Percentiles rank a stretch among this genome's conserved stretches.
These are phyloP conservation scores for Codiaeum variegatum DNA, from an alignment of 441 rosid genomes.

Conservation along the genomic window DNA sequence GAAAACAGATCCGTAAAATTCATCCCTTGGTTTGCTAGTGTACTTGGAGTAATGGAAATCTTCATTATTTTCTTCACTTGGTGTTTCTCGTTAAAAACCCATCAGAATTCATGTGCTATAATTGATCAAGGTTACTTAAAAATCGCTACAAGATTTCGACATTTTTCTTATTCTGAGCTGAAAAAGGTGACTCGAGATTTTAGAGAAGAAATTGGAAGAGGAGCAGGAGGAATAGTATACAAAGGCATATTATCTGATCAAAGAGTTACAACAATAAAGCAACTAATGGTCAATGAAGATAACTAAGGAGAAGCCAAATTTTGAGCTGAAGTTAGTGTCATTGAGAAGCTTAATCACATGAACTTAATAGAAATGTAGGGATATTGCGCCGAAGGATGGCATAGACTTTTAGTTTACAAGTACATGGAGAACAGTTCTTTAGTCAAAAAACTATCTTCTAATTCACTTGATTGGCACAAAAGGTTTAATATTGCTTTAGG, in stretches of 20 bases:
- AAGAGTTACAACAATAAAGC: slow-evolving; percentile 18
- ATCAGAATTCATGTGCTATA: background rate
- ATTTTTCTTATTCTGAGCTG: no score
- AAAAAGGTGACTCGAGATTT: no score
- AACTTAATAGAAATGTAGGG: slow-evolving; percentile 21
- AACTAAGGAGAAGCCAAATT: slow-evolving; percentile 12
- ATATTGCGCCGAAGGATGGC: slow-evolving; percentile 21
- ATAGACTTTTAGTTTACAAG: slow-evolving; percentile 18
- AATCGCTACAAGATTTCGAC: no score
- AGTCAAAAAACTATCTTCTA: background rate
- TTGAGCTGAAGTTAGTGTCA: no score
- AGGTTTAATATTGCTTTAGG: slow-evolving; percentile 1
- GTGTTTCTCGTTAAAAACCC: slow-evolving; percentile 1
- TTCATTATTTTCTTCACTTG: background rate
- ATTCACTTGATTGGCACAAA: background rate
- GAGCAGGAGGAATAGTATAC: slow-evolving; percentile 78
- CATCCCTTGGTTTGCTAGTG: background rate
- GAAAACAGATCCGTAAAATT: background rate
- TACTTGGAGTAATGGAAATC: slow-evolving; percentile 7
- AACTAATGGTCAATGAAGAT: background rate
- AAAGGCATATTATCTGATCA: slow-evolving; percentile 36
- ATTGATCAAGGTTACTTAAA: background rate
- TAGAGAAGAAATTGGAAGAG: slow-evolving; percentile 27
- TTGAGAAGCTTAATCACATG: no score
- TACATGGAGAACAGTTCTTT: slow-evolving; percentile 27